Evolutionary conservation across 352 stramenopile species (phyloP).

Genomic region (Phytophthora citricola): DNA sequence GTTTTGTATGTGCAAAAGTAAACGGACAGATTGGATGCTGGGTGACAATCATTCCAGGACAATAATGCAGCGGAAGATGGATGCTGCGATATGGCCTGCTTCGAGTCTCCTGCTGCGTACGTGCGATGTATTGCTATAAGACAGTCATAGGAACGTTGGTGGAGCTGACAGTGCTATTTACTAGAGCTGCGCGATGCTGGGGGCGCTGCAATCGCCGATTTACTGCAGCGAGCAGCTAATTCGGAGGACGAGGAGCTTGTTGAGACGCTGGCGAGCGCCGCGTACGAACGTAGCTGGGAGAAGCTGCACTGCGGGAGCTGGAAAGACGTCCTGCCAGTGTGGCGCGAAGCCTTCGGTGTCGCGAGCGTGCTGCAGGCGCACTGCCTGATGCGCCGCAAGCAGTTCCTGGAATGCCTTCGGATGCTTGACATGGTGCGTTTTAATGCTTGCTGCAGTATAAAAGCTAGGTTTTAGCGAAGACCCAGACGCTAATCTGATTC

Average conservation of each 20-base stretch:
- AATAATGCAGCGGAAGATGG: slow-evolving; percentile 4
- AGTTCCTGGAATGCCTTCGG: slow-evolving; percentile 41
- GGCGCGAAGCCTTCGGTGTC: slow-evolving; percentile 66
- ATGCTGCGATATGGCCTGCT: slow-evolving; percentile 7
- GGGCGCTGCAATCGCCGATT: slow-evolving; percentile 51
- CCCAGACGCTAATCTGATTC: background rate
- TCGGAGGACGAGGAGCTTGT: slow-evolving; percentile 7
- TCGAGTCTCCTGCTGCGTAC: slow-evolving; percentile 38
- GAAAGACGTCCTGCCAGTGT: slow-evolving; percentile 63
- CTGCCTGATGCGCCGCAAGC: slow-evolving; percentile 34
- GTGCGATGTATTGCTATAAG: background rate
- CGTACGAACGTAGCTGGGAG: slow-evolving; percentile 77
- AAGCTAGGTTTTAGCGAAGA: slow-evolving; percentile 1
- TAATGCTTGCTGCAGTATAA: background rate
- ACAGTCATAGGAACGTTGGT: background rate
- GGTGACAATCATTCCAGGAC: background rate
- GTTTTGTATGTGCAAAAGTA: slow-evolving; percentile 28
- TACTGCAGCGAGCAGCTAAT: slow-evolving; percentile 43
- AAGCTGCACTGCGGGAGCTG: slow-evolving; percentile 76
- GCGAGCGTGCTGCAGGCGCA: slow-evolving; percentile 61
- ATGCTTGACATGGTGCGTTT: slow-evolving; percentile 71
- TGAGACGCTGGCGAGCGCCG: slow-evolving; percentile 30
- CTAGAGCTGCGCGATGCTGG: slow-evolving; percentile 52
- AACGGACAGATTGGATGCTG: slow-evolving; percentile 26
- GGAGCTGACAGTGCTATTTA: background rate